Base-by-base conservation (phyloP, 108 stramenopile species). In the Mayamaea pseudoterrestris region DNA sequence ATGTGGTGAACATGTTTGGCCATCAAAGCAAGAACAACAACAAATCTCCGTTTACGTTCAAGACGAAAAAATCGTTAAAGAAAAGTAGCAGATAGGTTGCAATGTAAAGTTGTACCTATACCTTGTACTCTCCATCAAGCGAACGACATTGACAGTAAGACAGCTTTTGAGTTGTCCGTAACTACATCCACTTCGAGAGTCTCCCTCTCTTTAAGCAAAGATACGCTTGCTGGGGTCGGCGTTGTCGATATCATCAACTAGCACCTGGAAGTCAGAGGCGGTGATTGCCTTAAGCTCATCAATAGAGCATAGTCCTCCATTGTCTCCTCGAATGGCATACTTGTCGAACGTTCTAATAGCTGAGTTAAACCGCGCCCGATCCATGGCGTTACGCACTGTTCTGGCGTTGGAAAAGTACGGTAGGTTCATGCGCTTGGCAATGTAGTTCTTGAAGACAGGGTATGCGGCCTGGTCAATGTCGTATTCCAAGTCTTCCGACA, bases 321-420 rank as follows among this genome's bases (percentile, higher is more conserved):
- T 90, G 40, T 80, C 79, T 50, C 82, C 80, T 0, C 76, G 27
- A 36, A 94, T 87, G 14, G 95, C 93, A 57, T 60, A 92, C 42
- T 68, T 73, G 37, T 96, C 91, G 75, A 96, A 94, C 7, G 93
- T 93, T 35, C 95, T 75, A 53, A 94, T 96, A 24, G 95, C 95
- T 36, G 85, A 78, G 73, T 94, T 93, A 91, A 94, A 94, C 56
- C 96, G 76, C 5, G 96, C 96, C 26, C 93, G 78, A 71, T 97
- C 96, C 93, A 97, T 95, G 62, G 96, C 96, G 59, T 97, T 97
- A 54, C 96, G 78, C 9, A 97, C 96, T 22, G 96, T 95, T 68
- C 96, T 86, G 7, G 96, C 96, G 57, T 97, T 97, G 49, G 96
- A 97, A 82, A 97, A 97, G 83, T 78, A 97, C 30, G 93, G 96